phyloP scores from a whole-genome alignment of 2,329 filamentous ascomycete species.

The Beauveria medogensis region DNA sequence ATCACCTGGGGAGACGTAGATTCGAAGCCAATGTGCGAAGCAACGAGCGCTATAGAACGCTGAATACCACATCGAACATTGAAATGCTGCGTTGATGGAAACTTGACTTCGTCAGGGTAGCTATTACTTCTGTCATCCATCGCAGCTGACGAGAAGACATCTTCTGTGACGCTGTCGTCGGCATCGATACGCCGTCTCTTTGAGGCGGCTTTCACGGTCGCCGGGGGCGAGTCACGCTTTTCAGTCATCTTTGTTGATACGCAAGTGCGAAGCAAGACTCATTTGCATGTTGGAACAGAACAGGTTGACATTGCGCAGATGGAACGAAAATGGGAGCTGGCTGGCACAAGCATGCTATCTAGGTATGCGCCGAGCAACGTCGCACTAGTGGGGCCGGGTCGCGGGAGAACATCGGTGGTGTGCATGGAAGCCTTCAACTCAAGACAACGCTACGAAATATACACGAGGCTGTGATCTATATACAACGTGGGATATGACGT shows the following conservation, averaged over 20 bases:
- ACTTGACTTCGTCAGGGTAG: constrained; percentile 12
- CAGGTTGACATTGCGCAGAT: neutral
- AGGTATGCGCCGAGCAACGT: neutral
- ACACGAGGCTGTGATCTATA: neutral
- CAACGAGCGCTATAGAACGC: constrained; percentile 46
- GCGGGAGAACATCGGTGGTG: neutral
- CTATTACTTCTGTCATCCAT: constrained; percentile 11
- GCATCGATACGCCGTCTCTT: constrained; percentile 3
- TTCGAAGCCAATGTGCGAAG: constrained; percentile 52
- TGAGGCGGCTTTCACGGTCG: neutral
- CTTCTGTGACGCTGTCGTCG: constrained; percentile 1
- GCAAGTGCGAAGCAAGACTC: neutral
- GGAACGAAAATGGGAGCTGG: neutral
- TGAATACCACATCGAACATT: constrained; percentile 34
- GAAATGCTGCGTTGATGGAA: constrained; percentile 23
- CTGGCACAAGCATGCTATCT: neutral
- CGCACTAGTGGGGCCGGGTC: neutral
- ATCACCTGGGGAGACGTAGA: constrained; percentile 47
- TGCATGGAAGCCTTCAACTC: neutral
- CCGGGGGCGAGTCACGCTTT: neutral
- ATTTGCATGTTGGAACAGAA: neutral
- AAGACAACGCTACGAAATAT: neutral
- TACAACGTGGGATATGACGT: neutral
- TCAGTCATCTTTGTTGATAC: neutral
- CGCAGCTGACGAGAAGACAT: neutral